Evolutionary conservation across 169 alveolate species (phyloP), one percentile per base, ranked within the genome.

Genomic region (Plasmodium gaboni): DNA sequence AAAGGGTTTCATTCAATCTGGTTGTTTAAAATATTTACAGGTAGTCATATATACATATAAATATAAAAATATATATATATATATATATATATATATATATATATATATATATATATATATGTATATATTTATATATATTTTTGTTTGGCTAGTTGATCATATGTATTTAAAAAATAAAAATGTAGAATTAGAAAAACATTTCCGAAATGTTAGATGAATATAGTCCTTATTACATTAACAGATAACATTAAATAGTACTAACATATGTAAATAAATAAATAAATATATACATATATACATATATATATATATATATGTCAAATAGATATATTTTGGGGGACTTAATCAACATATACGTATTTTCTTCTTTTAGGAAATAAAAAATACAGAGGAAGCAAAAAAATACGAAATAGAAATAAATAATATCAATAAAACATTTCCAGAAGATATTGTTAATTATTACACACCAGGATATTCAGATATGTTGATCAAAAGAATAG

Each of bases 401-500:
- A 50, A 80, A 65, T 15, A 67, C 63, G 90, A 80, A 53, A 9
- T 80, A 32, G 90, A 80, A 55, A 80, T 80, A 13, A 80, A 65
- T 59, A 67, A 38, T 13, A 80, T 80, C 13, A 80, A 80, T 57
- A 67, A 80, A 9, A 51, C 80, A 26, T 80, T 80, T 50, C 90
- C 90, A 0, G 90, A 80, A 42, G 90, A 80, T 55, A 67, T 80
- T 9, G 24, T 80, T 42, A 80, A 80, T 44, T 80, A 80, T 48
- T 80, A 80, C 71, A 80, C 90, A 22, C 90, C 90, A n/a, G 90
- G 90, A n/a, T 80, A 80, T 48, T 80, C 90, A 6, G 90, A 80
- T 44, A 80, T 80, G n/a, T 48, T 80, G 70, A 80, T 80, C 38
- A 80, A 80, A 51, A 80, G 51, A 48, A 80, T 80, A n/a, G 90